Base-by-base conservation (phyloP, 2,329 filamentous ascomycete genomes). In the Aureobasidium sp. region DNA sequence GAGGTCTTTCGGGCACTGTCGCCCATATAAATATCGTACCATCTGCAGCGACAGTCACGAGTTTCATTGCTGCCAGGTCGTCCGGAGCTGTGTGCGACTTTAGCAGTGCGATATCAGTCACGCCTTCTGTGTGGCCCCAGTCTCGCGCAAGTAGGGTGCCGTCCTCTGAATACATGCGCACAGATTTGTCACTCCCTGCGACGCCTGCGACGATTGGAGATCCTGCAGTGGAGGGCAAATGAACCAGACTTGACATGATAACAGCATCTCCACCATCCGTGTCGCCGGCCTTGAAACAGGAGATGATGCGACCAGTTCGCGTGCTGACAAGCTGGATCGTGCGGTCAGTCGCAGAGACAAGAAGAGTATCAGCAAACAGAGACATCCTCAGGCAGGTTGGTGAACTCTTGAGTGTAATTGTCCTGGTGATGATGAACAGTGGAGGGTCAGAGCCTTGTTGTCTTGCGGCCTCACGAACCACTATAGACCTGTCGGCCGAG, bases 171-270 rank as follows among this genome's bases (percentile, higher is more conserved):
- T 99, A 99, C 17, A 99, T 78, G 39, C 94, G 83, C 62, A 99
- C 87, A 0, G 94, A 97, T 72, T 97, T 99, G 74, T 99, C 94
- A 0, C 90, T 96, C 68, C 92, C 92, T 9, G 93, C 97, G 12
- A 94, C 83, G n/a, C 91, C 92, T 20, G 94, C 82, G 57, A 99
- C 81, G 56, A 95, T 83, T 32, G 86, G 83, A 78, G 85, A 72
- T 10, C 81, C 79, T 75, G 82, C 74, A 65, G 81, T 74, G 68
- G 85, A 76, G 71, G 85, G 69, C 71, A 81, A 76, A 52, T 83
- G 84, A 1, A 85, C 85, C 34, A 99, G 80, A 0, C 89, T 89
- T 66, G 92, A 90, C 67, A 97, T 78, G 47, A 94, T 85, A 0
- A 93, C 93, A 6, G 91, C 84, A 69, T 99, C 94, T 12, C 83